Base-by-base conservation (phyloP, 2,329 filamentous ascomycete species). In the Westerdykella ornata region DNA sequence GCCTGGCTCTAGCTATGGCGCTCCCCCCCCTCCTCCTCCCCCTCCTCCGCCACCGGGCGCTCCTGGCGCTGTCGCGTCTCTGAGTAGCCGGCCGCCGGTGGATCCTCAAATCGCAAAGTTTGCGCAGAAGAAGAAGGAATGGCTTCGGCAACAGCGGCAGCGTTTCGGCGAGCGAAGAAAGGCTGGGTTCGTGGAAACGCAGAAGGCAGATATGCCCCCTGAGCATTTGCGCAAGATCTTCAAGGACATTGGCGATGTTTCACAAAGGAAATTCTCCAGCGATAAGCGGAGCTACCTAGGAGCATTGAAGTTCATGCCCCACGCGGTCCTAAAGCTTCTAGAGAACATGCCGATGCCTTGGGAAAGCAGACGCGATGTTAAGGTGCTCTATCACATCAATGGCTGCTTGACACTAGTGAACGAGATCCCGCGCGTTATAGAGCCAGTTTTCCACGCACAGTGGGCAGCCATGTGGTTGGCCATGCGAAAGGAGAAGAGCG, bases 271-370 rank as follows among this genome's bases (percentile, higher is more conserved):
- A 68, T 98, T 96, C 73, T 96, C 88, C 53, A 95, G 85, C 62
- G 92, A 98, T 72, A 98, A 98, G 76, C 81, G 92, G 54, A 96
- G 89, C 69, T 98, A 98, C 67, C 77, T 98, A 36, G 94, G 94
- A 48, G 92, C 94, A 26, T 71, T 98, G 49, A 98, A 98, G 71
- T 98, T 96, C 71, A 98, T 98, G 92, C 92, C 92, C 1, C 92
- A 98, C 64, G 92, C 92, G 5, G 92, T 98, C 9, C 71, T 98
- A 71, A 98, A 98, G 73, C 76, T 98, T 17, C 69, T 98, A 42
- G 92, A 98, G 72, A 98, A 98, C 59, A 98, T 98, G 92, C 92
- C 92, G 3, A 98, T 98, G 92, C 92, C 92, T 0, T 98, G 92
- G 92, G 92, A 98, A 71, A 92, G 88, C 43, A 82, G 88, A 18